Percentiles rank a stretch among this genome's conserved stretches.
Evolutionary conservation across 805 yeast species (phyloP).

Genomic region (Debaryomyces tyrocola): DNA sequence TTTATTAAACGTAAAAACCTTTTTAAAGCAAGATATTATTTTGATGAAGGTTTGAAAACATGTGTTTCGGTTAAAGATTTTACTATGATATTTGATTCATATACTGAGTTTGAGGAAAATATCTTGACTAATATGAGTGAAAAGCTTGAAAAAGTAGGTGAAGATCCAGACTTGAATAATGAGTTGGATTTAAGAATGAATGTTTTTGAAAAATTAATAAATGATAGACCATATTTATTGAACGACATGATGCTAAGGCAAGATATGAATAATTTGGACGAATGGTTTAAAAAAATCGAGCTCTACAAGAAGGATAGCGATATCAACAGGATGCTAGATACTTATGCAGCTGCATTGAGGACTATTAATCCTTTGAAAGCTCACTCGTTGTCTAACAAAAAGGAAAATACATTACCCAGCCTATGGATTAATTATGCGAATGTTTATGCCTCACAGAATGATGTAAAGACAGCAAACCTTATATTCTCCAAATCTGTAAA

Average conservation of each 20-base stretch:
- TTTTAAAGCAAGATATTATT: conserved; percentile 28
- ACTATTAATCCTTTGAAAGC: conserved; percentile 60
- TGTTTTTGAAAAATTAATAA: conserved; percentile 54
- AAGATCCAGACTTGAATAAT: conserved; percentile 14
- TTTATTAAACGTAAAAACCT: conserved; percentile 37
- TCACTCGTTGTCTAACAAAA: conserved; percentile 16
- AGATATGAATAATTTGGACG: conserved; percentile 57
- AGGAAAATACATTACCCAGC: conserved; percentile 42
- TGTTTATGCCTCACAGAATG: conserved; percentile 57
- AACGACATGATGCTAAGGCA: conserved; percentile 69
- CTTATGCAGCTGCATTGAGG: conserved; percentile 65
- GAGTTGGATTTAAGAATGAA: conserved; percentile 45
- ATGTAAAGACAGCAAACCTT: conserved; percentile 57
- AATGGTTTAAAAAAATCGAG: conserved; percentile 67
- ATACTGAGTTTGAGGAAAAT: conserved; percentile 59
- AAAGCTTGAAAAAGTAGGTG: conserved; percentile 11
- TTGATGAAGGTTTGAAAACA: conserved; percentile 47
- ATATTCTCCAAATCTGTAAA: conserved; percentile 64
- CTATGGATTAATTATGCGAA: conserved; percentile 74
- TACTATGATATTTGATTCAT: conserved; percentile 60
- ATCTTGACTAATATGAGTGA: conserved; percentile 24
- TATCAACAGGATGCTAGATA: conserved; percentile 43
- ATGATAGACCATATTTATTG: conserved; percentile 54
- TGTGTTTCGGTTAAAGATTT: conserved; percentile 62
- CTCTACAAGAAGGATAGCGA: conserved; percentile 40